These are phyloP conservation scores for Myriangium duriaei DNA, from an alignment of 2,329 filamentous ascomycete species.

Conservation along the genomic window DNA sequence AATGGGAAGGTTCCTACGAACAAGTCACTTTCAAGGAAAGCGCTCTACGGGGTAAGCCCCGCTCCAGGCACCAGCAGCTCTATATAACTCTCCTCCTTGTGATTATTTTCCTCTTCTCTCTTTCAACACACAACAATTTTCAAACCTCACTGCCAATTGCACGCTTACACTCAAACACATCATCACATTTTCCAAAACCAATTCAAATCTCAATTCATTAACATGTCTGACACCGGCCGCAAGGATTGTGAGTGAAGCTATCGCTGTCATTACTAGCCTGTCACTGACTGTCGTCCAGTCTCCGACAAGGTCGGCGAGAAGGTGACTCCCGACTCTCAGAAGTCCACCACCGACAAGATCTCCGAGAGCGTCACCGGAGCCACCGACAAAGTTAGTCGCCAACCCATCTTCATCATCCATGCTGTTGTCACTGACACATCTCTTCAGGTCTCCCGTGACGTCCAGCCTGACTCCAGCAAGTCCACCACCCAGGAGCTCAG, in stretches of 20 bases:
- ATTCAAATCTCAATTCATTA: conserved; percentile 23
- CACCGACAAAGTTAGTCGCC: conserved; percentile 42
- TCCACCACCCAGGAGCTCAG: conserved; percentile 38
- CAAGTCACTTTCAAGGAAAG: too few species aligned
- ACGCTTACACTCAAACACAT: conserved; percentile 12
- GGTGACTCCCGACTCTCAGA: conserved; percentile 45
- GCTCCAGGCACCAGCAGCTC: too few species aligned
- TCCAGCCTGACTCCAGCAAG: conserved; percentile 40
- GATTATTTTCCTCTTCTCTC: too few species aligned
- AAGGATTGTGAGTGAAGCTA: conserved; percentile 38
- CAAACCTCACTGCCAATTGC: conserved; percentile 12
- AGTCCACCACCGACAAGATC: conserved; percentile 48
- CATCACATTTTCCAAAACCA: conserved; percentile 13
- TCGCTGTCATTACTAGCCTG: conserved; percentile 1
- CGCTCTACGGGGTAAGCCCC: too few species aligned
- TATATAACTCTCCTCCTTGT: too few species aligned
- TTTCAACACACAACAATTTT: conserved; percentile 13
- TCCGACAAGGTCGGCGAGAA: conserved; percentile 41
- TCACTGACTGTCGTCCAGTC: conserved; percentile 15
- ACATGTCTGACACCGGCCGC: conserved; percentile 50
- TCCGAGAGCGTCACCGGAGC: conserved; percentile 45
- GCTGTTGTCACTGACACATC: background rate
- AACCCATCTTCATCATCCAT: conserved; percentile 12
- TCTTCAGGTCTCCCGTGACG: conserved; percentile 6
- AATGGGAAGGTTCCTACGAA: too few species aligned